phyloP scores from a whole-genome alignment of 108 stramenopile species.

The Ochromonas danica region DNA sequence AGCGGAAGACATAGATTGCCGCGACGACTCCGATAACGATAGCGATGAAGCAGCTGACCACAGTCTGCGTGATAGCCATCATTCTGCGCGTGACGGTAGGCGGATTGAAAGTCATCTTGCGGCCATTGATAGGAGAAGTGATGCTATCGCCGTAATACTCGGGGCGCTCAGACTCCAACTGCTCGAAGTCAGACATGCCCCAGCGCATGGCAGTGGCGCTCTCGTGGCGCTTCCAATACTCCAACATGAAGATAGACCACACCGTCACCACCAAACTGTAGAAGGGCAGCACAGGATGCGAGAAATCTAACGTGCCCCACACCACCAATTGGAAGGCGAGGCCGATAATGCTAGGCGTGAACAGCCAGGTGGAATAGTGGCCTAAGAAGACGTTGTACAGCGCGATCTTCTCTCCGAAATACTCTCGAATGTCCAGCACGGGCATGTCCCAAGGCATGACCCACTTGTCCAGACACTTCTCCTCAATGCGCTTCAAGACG shows the following conservation, averaged over 20 bases:
- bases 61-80: neutral
- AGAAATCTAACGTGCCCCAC: constrained; percentile 7
- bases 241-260: constrained; percentile 35
- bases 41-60: neutral
- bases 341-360: constrained; percentile 6
- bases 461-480: neutral
- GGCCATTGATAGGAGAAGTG: constrained; percentile 21
- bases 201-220: neutral
- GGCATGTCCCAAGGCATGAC: constrained; percentile 1
- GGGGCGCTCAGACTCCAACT: constrained; percentile 6
- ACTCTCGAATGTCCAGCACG: constrained; percentile 11
- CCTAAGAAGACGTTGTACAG: constrained; percentile 12
- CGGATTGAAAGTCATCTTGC: neutral
- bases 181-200: constrained; percentile 33
- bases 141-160: constrained; percentile 32
- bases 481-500: neutral
- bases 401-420: constrained; percentile 34
- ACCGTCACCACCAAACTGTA: constrained; percentile 4
- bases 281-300: constrained; percentile 18
- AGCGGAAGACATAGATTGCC: neutral
- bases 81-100: too few relatives aligned
- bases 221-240: constrained; percentile 39
- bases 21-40: constrained; percentile 6
- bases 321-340: constrained; percentile 30
- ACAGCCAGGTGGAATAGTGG: constrained; percentile 19